Percentiles rank a stretch among this genome's conserved stretches.
Evolutionary conservation across 352 stramenopile genomes (phyloP).

Genomic region (Bremia lactucae): DNA sequence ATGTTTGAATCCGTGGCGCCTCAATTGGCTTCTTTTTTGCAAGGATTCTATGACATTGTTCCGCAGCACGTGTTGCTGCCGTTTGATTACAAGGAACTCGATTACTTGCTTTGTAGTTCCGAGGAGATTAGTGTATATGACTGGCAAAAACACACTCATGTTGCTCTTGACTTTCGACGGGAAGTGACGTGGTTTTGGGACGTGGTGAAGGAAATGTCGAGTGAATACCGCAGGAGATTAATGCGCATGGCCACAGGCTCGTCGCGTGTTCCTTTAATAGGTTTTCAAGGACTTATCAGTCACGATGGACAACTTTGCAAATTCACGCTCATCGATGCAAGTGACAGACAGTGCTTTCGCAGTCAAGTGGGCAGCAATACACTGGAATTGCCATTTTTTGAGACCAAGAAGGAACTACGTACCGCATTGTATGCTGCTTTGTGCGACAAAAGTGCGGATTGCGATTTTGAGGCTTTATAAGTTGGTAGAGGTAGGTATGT

Average conservation of each 20-base stretch:
- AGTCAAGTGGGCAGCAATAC: slow-evolving; percentile 63
- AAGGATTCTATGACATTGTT: slow-evolving; percentile 94
- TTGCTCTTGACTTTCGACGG: slow-evolving; percentile 16
- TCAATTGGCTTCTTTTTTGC: slow-evolving; percentile 84
- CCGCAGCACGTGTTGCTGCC: slow-evolving; percentile 87
- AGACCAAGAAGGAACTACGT: slow-evolving; percentile 65
- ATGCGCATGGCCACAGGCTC: slow-evolving; percentile 77
- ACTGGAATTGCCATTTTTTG: slow-evolving; percentile 90
- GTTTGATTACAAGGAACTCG: slow-evolving; percentile 95
- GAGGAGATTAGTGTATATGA: slow-evolving; percentile 89
- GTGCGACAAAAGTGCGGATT: slow-evolving; percentile 22
- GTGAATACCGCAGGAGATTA: slow-evolving; percentile 42
- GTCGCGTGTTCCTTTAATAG: slow-evolving; percentile 50
- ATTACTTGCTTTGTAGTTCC: slow-evolving; percentile 91
- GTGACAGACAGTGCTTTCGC: slow-evolving; percentile 20
- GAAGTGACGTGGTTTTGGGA: slow-evolving; percentile 37
- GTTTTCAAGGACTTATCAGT: slow-evolving; percentile 53
- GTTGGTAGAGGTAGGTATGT: too few relatives aligned
- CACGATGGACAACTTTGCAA: slow-evolving; percentile 56
- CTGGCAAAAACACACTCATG: slow-evolving; percentile 81
- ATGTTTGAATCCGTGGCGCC: slow-evolving; percentile 88
- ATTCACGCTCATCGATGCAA: slow-evolving; percentile 39
- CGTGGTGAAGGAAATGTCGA: slow-evolving; percentile 81
- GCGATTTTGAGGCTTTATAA: slow-evolving; percentile 1
- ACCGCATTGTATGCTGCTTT: slow-evolving; percentile 35